Conservation (phyloP, 2,329 filamentous ascomycete genomes). For the Fusarium sterilihyphosum region DNA sequence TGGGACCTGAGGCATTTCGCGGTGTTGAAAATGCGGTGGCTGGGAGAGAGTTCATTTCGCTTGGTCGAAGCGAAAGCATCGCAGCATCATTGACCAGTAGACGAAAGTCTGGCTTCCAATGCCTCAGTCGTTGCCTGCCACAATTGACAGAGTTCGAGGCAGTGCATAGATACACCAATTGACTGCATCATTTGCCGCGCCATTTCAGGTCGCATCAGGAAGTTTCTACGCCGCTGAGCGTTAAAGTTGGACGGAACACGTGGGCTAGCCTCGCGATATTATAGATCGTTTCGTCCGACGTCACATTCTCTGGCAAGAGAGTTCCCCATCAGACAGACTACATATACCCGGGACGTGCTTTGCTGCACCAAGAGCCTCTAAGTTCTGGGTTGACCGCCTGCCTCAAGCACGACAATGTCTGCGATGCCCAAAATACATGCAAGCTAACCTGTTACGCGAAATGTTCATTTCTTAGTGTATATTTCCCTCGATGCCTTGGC, state of each 20-base stretch:
- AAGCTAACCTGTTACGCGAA: background rate
- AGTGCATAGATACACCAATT: background rate
- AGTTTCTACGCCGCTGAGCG: background rate
- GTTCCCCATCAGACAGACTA: background rate
- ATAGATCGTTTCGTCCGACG: background rate
- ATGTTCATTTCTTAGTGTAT: no score
- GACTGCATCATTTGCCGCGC: background rate
- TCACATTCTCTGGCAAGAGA: background rate
- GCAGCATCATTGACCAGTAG: background rate
- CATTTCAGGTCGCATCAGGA: background rate
- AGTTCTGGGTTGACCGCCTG: background rate
- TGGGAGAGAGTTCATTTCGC: conserved; percentile 11
- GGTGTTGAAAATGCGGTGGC: conserved; percentile 13
- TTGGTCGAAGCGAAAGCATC: conserved; percentile 3
- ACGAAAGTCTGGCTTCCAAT: background rate
- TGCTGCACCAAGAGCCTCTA: background rate
- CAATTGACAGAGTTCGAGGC: background rate
- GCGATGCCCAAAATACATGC: background rate
- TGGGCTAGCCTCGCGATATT: background rate
- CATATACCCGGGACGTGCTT: background rate
- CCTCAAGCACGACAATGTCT: background rate
- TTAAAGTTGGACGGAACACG: background rate
- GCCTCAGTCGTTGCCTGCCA: background rate
- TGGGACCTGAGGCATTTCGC: background rate
- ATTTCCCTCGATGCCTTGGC: background rate